Evolutionary conservation across 2,329 filamentous ascomycete genomes (phyloP).

Genomic region (Venturia pyrina): DNA sequence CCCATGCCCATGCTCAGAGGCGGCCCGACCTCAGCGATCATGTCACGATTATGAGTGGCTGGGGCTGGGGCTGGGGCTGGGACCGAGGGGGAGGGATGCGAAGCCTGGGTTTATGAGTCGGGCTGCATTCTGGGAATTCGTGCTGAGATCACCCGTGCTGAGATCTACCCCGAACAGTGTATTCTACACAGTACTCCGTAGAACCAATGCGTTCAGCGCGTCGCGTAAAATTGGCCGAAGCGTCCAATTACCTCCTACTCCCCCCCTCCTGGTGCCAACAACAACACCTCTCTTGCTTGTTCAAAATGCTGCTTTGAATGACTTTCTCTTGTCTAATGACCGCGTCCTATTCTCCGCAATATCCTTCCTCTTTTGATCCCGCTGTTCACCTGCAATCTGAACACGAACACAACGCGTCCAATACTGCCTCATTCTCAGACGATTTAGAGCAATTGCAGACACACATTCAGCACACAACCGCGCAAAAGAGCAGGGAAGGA

Average conservation of each 20-base stretch:
- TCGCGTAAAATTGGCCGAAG: not conserved
- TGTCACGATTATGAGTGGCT: not conserved
- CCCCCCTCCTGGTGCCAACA: not conserved
- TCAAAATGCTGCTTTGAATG: not conserved
- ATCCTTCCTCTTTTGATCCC: constrained; percentile 42
- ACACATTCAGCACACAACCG: constrained; percentile 30
- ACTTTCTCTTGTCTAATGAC: not conserved
- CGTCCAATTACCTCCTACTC: not conserved
- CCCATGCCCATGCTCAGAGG: not conserved
- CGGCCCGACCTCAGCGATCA: not conserved
- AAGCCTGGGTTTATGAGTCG: no score
- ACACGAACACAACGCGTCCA: constrained; percentile 16
- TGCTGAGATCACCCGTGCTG: no score
- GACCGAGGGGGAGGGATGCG: no score
- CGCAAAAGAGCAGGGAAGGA: constrained; percentile 32
- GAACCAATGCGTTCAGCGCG: not conserved
- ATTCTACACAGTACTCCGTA: no score
- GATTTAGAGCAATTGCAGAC: constrained; percentile 37
- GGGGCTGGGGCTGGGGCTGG: no score
- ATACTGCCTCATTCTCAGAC: constrained; percentile 28
- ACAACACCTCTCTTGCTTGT: not conserved
- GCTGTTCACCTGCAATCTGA: constrained; percentile 40
- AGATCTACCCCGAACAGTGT: no score
- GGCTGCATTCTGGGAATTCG: no score
- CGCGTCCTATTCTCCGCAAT: constrained; percentile 12